These are phyloP conservation scores for Hypoxylon perforatum DNA, from an alignment of 495 filamentous ascomycete genomes.

Conservation along the genomic window DNA sequence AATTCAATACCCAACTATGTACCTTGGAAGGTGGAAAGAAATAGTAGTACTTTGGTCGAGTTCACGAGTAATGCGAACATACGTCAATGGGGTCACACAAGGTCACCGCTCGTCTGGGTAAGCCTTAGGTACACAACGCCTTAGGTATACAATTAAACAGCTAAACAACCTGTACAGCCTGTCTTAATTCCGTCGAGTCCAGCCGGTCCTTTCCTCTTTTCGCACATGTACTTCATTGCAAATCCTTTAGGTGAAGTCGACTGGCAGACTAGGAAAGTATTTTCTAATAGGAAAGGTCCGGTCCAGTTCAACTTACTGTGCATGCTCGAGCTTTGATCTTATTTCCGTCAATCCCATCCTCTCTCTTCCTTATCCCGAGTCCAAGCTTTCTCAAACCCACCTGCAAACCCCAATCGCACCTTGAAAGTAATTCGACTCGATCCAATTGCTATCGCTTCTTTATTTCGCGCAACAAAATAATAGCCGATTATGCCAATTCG, in stretches of 20 bases:
- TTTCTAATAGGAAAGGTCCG: constrained; percentile 30
- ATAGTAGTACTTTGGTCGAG: not conserved
- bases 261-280: not conserved
- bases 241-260: not conserved
- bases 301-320: constrained; percentile 19
- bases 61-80: constrained; percentile 18
- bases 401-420: not conserved
- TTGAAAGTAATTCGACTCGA: constrained; percentile 13
- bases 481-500: constrained; percentile 74
- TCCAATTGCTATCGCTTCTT: constrained; percentile 24
- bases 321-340: constrained; percentile 19
- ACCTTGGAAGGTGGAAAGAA: constrained; percentile 3
- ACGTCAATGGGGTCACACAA: not conserved
- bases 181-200: not conserved
- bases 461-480: constrained; percentile 21
- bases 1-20: not conserved
- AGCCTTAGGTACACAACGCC: too few relatives aligned
- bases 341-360: constrained; percentile 6
- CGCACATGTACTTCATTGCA: not conserved
- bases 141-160: too few relatives aligned
- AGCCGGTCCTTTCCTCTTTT: constrained; percentile 26
- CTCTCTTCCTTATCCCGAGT: not conserved
- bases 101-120: not conserved
- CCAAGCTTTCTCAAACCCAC: not conserved
- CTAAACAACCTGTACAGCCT: too few relatives aligned